Conservation (phyloP, 2,329 filamentous ascomycete species). For the Aureobasidium sp. region DNA sequence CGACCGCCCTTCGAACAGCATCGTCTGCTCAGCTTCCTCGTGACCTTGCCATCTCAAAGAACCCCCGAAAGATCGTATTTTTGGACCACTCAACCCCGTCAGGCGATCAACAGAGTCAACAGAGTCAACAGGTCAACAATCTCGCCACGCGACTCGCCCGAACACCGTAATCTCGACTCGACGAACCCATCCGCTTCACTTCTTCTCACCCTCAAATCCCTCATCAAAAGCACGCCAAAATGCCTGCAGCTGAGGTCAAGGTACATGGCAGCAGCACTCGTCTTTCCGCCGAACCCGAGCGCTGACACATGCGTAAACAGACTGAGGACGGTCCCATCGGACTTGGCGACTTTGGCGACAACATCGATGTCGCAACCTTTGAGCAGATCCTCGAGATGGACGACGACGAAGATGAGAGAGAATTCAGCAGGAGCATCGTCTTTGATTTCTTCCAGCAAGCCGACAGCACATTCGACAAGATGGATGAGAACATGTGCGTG, state of each 20-base stretch:
- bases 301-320: conserved; percentile 18
- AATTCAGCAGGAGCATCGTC: conserved; percentile 85
- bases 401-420: conserved; percentile 72
- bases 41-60: not conserved
- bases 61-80: not conserved
- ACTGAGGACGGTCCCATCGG: conserved; percentile 41
- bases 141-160: not conserved
- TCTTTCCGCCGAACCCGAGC: not conserved
- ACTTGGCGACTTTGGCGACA: conserved; percentile 59
- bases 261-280: conserved; percentile 2
- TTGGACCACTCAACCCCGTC: not conserved
- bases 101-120: not conserved
- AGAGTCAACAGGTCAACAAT: not conserved
- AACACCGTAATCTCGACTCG: not conserved
- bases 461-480: conserved; percentile 72
- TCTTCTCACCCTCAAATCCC: not conserved
- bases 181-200: not conserved
- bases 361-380: conserved; percentile 73
- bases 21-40: conserved; percentile 3
- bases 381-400: conserved; percentile 98
- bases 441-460: conserved; percentile 91
- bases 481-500: conserved; percentile 75
- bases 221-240: not conserved
- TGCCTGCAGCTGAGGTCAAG: conserved; percentile 14
- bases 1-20: not conserved